Evolutionary conservation across 257 asterid genomes (phyloP).

Genomic region (Penstemon davidsonii): DNA sequence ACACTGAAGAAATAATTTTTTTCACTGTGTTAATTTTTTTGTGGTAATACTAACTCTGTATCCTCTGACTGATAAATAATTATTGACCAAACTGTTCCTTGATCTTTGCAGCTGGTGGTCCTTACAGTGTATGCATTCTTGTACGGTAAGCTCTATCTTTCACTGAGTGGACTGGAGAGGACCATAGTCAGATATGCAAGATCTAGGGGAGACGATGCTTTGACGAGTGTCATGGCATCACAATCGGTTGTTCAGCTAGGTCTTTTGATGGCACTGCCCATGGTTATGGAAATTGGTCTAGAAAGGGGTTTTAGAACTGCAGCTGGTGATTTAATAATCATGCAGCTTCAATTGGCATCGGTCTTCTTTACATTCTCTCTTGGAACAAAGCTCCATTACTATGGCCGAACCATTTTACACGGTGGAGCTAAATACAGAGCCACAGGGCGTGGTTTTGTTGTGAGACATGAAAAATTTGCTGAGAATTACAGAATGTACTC

Average conservation of each 20-base stretch:
- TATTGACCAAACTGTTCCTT: conserved; percentile 16
- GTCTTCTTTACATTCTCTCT: conserved; percentile 95
- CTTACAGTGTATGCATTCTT: conserved; percentile 84
- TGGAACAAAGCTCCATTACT: conserved; percentile 93
- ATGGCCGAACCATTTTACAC: conserved; percentile 84
- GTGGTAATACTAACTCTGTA: no score
- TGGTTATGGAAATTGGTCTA: conserved; percentile 97
- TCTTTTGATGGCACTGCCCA: conserved; percentile 81
- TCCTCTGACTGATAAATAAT: neutral
- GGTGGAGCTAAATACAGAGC: conserved; percentile 98
- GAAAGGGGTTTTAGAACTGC: conserved; percentile 94
- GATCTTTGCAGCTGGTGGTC: conserved; percentile 72
- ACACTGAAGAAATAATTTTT: neutral
- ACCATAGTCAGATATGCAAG: conserved; percentile 67
- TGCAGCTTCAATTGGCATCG: conserved; percentile 92
- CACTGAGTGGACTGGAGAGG: conserved; percentile 84
- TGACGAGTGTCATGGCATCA: conserved; percentile 82
- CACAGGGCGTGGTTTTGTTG: conserved; percentile 98
- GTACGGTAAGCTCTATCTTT: conserved; percentile 84
- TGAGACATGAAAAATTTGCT: conserved; percentile 83
- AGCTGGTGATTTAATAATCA: conserved; percentile 67
- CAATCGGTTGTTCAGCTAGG: conserved; percentile 94
- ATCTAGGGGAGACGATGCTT: conserved; percentile 65
- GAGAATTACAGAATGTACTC: conserved; percentile 97
- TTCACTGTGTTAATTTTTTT: neutral